A percentile compares a stretch with the other conserved stretches of the same genome.
Evolutionary conservation across 257 asterid genomes (phyloP).

Genomic region (Primulina eburnea): DNA sequence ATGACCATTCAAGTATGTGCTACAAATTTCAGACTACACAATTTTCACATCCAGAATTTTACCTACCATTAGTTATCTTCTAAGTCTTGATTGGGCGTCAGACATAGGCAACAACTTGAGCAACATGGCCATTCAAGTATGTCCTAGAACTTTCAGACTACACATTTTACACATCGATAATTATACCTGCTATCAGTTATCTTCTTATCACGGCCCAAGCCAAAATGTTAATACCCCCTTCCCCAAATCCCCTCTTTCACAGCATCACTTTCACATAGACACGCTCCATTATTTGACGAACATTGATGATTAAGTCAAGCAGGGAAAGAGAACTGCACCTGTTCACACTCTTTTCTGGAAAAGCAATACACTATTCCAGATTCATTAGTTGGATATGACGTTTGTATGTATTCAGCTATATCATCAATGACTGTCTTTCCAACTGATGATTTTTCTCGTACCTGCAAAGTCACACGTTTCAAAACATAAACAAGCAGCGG

Average conservation of each 20-base stretch:
- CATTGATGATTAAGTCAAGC: slow-evolving; percentile 4
- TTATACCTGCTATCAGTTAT: neutral
- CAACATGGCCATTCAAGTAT: neutral
- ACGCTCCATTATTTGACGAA: slow-evolving; percentile 11
- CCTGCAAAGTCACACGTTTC: slow-evolving; percentile 40
- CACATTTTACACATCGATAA: slow-evolving; percentile 9
- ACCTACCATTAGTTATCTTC: neutral
- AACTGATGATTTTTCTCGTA: slow-evolving; percentile 78
- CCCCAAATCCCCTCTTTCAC: slow-evolving; percentile 8
- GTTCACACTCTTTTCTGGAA: slow-evolving; percentile 97
- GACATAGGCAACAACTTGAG: slow-evolving; percentile 15
- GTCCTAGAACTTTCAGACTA: slow-evolving; percentile 6
- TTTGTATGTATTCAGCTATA: slow-evolving; percentile 73
- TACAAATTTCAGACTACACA: slow-evolving; percentile 12
- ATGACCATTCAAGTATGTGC: neutral
- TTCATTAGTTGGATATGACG: slow-evolving; percentile 82
- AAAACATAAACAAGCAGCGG: slow-evolving; percentile 17
- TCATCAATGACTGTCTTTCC: slow-evolving; percentile 72
- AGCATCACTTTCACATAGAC: slow-evolving; percentile 4
- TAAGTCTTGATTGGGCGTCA: slow-evolving; percentile 1
- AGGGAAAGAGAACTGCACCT: slow-evolving; percentile 42
- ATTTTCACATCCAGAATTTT: neutral
- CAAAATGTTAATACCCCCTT: slow-evolving; percentile 12
- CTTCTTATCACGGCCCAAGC: slow-evolving; percentile 10
- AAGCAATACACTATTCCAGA: slow-evolving; percentile 98